phyloP scores from a whole-genome alignment of 129 eudicot species.

The Saussurea involucrata region DNA sequence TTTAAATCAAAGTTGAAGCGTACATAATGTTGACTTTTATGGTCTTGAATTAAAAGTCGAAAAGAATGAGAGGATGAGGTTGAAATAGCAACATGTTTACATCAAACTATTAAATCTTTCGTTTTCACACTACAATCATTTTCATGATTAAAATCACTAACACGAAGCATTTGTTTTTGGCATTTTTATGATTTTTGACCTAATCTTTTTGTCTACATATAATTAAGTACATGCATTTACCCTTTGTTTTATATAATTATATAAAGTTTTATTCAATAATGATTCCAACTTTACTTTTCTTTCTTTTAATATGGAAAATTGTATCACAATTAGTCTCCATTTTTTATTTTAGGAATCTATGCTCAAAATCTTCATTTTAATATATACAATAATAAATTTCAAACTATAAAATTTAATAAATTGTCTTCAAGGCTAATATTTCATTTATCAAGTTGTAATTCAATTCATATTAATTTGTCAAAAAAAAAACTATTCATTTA shows the following conservation, averaged over 20 bases:
- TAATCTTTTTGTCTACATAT: not conserved
- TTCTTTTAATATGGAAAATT: too few species aligned
- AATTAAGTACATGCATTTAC: not conserved
- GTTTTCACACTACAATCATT: not conserved
- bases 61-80: not conserved
- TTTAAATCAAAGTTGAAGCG: not conserved
- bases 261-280: not conserved
- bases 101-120: not conserved
- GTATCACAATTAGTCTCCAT: not conserved
- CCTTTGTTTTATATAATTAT: not conserved
- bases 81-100: not conserved
- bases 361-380: not conserved
- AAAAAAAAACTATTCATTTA: too few species aligned
- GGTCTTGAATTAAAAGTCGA: not conserved
- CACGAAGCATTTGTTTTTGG: not conserved
- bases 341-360: not conserved
- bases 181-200: slow-evolving; percentile 6
- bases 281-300: not conserved
- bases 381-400: not conserved
- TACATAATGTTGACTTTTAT: not conserved
- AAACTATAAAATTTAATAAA: not conserved
- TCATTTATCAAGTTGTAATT: not conserved
- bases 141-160: not conserved
- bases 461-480: not conserved
- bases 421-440: not conserved